Base-by-base conservation (phyloP, 2,329 filamentous ascomycete species). In the Fusarium heterosporum region DNA sequence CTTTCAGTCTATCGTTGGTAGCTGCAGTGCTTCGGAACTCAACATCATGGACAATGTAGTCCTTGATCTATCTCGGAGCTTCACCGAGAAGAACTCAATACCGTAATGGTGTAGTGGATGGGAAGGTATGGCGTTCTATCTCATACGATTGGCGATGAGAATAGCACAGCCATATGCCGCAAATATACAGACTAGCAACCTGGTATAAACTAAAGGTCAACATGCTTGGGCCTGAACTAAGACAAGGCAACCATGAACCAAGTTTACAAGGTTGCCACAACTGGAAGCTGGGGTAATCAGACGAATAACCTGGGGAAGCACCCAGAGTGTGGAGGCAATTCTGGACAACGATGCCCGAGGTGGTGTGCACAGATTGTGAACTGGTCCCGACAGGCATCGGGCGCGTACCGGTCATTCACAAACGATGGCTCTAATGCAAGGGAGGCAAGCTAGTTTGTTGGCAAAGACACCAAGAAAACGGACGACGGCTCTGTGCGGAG, bases 341-440 rank as follows among this genome's bases (percentile, higher is more conserved):
- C 58, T 63, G 64, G 65, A 54, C 55, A 69, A 61, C 43, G 60
- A 64, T 43, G 50, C 41, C 55, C 62, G 55, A 62, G 45, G n/a
- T 61, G 47, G 60, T 56, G 64, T 55, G 64, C 17, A 12, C 32
- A 34, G 25, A 11, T 29, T 12, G 16, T 10, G 13, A 17, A 16
- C 42, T 14, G 22, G 30, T 46, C 32, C 50, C 51, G 51, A 47
- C 46, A 22, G 13, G 17, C 17, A 32, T 56, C 46, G 56, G 61
- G 28, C 22, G 28, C 22, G 28, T 63, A 17, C 29, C 14, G 19
- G 30, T 29, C 26, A 30, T 30, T 38, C 42, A 34, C 26, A 32
- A 39, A 43, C 26, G 25, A 26, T 41, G 28, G 22, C 26, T 16
- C 26, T 30, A 36, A 17, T 26, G 25, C 10, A 26, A 17, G 10